These are phyloP conservation scores for Collybia nuda DNA, from an alignment of 768 basidiomycete species.

Conservation along the genomic window DNA sequence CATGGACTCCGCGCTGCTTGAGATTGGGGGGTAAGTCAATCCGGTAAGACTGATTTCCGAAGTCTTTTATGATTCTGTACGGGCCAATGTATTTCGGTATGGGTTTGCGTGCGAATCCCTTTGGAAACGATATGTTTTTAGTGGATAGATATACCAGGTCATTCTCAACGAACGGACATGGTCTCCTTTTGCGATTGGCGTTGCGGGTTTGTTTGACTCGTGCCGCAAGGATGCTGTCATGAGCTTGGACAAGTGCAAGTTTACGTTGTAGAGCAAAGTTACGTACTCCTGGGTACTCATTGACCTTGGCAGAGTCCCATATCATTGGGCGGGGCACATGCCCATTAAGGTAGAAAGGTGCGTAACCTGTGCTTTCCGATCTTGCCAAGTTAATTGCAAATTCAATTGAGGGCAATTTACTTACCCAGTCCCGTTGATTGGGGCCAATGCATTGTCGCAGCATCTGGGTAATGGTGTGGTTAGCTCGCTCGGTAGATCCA, in stretches of 20 bases:
- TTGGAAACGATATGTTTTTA: neutral
- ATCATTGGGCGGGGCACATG: constrained; percentile 16
- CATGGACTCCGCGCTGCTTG: neutral
- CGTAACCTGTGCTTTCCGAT: constrained; percentile 30
- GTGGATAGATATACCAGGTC: neutral
- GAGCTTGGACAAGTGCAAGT: constrained; percentile 22
- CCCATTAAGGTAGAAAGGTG: constrained; percentile 30
- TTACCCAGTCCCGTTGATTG: constrained; percentile 26
- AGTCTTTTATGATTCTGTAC: constrained; percentile 1
- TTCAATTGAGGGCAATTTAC: constrained; percentile 27
- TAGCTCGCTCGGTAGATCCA: constrained; percentile 30
- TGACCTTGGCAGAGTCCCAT: constrained; percentile 6
- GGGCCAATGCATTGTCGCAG: constrained; percentile 18
- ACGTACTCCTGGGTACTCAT: constrained; percentile 19
- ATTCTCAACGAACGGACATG: neutral
- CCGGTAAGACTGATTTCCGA: neutral
- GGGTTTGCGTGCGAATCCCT: neutral
- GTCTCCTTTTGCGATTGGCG: neutral
- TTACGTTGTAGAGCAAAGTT: constrained; percentile 19
- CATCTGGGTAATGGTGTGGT: constrained; percentile 27
- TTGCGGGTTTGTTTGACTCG: constrained; percentile 1
- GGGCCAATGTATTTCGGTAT: neutral
- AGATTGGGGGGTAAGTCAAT: neutral
- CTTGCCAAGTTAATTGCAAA: constrained; percentile 35
- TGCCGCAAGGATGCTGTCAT: constrained; percentile 16